Conservation (phyloP, 1,284 basidiomycete genomes). For the Calocybe gambosa region DNA sequence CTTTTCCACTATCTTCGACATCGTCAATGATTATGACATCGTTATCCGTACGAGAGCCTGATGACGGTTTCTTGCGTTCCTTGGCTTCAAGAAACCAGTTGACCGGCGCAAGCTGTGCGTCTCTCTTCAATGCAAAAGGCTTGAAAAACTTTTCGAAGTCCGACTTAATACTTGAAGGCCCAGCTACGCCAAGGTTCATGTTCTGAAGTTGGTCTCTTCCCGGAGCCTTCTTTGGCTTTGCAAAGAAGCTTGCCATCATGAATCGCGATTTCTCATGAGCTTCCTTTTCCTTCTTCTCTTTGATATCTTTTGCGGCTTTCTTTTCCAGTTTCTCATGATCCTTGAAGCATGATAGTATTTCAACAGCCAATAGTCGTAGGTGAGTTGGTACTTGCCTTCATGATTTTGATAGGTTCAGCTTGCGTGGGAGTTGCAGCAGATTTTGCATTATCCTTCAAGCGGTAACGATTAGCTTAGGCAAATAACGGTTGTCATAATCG, state of each 20-base stretch:
- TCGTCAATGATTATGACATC: conserved; percentile 54
- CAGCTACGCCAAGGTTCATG: conserved; percentile 22
- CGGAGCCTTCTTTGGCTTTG: conserved; percentile 43
- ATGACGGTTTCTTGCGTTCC: conserved; percentile 22
- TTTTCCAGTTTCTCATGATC: conserved; percentile 63
- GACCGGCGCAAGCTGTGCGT: conserved; percentile 58
- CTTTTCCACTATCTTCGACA: conserved; percentile 26
- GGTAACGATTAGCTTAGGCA: conserved; percentile 1
- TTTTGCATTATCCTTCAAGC: conserved; percentile 11
- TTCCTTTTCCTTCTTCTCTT: conserved; percentile 65
- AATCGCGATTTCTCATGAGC: conserved; percentile 66
- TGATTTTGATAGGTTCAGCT: conserved; percentile 51
- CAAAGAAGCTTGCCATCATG: conserved; percentile 70
- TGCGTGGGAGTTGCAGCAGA: conserved; percentile 42
- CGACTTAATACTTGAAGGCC: conserved; percentile 36
- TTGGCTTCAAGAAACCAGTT: conserved; percentile 55
- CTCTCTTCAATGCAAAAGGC: conserved; percentile 72
- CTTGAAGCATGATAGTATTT: conserved; percentile 28
- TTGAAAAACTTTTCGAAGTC: conserved; percentile 75
- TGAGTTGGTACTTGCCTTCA: conserved; percentile 46
- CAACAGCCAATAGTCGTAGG: neutral
- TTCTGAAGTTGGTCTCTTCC: conserved; percentile 27
- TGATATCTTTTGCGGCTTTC: conserved; percentile 56
- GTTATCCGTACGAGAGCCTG: conserved; percentile 19
- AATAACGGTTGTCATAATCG: conserved; percentile 1